A percentile compares a stretch with the other conserved stretches of the same genome.
phyloP scores from a whole-genome alignment of 345 rosid species.

The Litchi chinensis region DNA sequence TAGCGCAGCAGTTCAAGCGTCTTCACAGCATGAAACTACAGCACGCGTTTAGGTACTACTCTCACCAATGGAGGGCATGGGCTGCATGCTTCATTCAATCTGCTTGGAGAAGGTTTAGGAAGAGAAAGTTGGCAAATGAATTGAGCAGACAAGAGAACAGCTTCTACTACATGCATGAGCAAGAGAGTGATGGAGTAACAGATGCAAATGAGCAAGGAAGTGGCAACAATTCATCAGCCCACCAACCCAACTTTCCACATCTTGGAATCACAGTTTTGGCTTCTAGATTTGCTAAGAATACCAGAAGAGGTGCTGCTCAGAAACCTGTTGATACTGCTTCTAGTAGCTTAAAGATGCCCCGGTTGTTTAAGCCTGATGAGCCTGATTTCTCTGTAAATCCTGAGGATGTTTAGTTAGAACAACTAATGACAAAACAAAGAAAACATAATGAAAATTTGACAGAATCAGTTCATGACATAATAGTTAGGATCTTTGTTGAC shows the following conservation, averaged over 20 bases:
- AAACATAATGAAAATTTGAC: background rate
- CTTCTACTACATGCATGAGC: constrained; percentile 32
- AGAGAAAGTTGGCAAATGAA: constrained; percentile 62
- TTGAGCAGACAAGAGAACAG: constrained; percentile 48
- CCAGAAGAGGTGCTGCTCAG: constrained; percentile 49
- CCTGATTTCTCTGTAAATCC: constrained; percentile 61
- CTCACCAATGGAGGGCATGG: constrained; percentile 97
- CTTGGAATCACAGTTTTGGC: constrained; percentile 68
- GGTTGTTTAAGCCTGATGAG: constrained; percentile 75
- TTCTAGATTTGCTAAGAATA: constrained; percentile 68
- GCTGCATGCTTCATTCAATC: constrained; percentile 82
- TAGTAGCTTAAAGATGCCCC: constrained; percentile 69
- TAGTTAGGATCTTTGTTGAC: constrained; percentile 18
- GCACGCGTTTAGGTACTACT: constrained; percentile 95
- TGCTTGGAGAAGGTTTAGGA: constrained; percentile 76
- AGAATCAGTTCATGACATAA: background rate
- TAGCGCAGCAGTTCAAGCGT: constrained; percentile 84
- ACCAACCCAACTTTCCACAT: constrained; percentile 32
- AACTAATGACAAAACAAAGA: background rate
- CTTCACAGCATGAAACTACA: constrained; percentile 90
- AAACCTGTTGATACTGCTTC: constrained; percentile 49
- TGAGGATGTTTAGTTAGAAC: constrained; percentile 36
- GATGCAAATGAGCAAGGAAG: constrained; percentile 33
- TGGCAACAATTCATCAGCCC: constrained; percentile 19
- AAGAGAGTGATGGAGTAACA: constrained; percentile 31